Base-by-base conservation (phyloP, 164 flowering plant species). In the Magnolia changhungtana region DNA sequence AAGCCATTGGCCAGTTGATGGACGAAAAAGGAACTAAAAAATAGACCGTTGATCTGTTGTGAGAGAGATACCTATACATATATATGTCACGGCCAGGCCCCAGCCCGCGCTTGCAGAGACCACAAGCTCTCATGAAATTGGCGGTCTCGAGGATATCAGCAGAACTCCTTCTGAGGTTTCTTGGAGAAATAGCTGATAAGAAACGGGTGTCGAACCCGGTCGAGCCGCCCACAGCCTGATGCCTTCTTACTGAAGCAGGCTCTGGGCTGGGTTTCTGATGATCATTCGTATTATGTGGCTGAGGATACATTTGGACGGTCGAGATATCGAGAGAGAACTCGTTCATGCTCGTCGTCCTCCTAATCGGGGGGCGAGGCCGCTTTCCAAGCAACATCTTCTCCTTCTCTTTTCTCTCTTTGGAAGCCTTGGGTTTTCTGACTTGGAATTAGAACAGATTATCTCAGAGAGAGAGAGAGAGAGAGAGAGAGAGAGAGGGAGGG, bases 341-440 rank as follows among this genome's bases (percentile, higher is more conserved):
- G n/a, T 85, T 80, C 88, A 89, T 81, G 85, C 92, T 92, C 8
- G 90, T 85, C 1, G 94, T 92, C 75, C 92, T 88, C 82, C 74
- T 88, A 80, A 90, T 86, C 16, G 83, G 85, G 18, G 84, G 84
- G 2, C 94, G 84, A 2, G 88, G 85, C 31, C 94, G 74, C 88
- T 92, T 92, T 3, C 94, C 92, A 77, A 90, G 64, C 91, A 86
- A 55, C 91, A 86, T 88, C 69, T 75, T 79, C 69, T 75, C 58
- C 49, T 18, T 55, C 67, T 21, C 61, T 50, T 50, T 13, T 27
- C 29, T 23, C 11, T 71, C 31, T n/a, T 50, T 71, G 37, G 23
- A 8, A n/a, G 31, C 63, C 55, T 16, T 10, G 18, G 7, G 23
- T 58, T 50, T n/a, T 9, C 7, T 1, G 29, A 27, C 29, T 27